These are phyloP conservation scores for Cryptococcus wingfieldii DNA, from an alignment of 1,284 basidiomycete species.

Conservation along the genomic window DNA sequence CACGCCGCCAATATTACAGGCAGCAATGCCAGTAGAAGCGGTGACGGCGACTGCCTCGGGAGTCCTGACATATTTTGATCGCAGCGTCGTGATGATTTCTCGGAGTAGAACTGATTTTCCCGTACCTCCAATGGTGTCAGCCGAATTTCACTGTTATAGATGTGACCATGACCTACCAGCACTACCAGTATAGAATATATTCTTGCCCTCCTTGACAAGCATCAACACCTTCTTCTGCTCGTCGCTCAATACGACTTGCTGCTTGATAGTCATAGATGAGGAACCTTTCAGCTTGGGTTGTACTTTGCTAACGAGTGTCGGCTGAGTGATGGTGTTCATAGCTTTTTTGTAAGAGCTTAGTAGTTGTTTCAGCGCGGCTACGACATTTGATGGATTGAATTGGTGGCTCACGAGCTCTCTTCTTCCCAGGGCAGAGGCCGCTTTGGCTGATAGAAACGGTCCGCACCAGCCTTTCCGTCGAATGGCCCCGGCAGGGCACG, in stretches of 20 bases:
- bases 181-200: constrained; percentile 95
- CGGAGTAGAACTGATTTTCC: constrained; percentile 92
- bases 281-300: background rate
- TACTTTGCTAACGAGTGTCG: background rate
- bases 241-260: constrained; percentile 59
- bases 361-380: background rate
- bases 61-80: constrained; percentile 52
- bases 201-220: constrained; percentile 62
- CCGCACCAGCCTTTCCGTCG: constrained; percentile 2
- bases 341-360: background rate
- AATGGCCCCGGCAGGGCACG: background rate
- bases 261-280: constrained; percentile 37
- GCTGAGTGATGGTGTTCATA: background rate
- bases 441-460: constrained; percentile 16
- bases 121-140: constrained; percentile 59
- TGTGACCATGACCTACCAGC: constrained; percentile 62
- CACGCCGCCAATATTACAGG: constrained; percentile 87
- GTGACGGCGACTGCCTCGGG: constrained; percentile 72
- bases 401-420: constrained; percentile 23
- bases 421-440: constrained; percentile 40
- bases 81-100: constrained; percentile 70
- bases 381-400: background rate
- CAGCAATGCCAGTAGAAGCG: constrained; percentile 85
- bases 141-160: background rate
- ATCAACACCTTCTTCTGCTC: constrained; percentile 79